phyloP scores from a whole-genome alignment of 495 filamentous ascomycete genomes.

The Talaromyces liani region DNA sequence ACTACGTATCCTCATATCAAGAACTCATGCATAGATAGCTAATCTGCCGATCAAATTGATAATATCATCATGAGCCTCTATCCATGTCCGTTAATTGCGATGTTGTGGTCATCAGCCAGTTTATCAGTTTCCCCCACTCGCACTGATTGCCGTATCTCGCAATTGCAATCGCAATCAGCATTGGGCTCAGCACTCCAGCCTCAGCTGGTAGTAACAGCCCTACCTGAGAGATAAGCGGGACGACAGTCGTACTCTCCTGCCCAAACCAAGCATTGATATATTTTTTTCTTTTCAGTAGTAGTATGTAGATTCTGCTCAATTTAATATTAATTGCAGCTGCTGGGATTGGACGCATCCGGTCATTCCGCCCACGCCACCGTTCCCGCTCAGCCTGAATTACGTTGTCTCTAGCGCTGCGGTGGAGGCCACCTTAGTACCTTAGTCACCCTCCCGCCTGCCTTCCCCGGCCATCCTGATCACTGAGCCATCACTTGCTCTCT shows the following conservation, averaged over 20 bases:
- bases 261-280: background rate
- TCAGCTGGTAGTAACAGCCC: background rate
- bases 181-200: background rate
- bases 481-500: constrained; percentile 3
- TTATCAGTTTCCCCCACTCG: background rate
- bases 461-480: constrained; percentile 13
- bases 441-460: constrained; percentile 2
- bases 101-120: background rate
- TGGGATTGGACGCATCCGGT: constrained; percentile 9
- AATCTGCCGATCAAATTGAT: background rate
- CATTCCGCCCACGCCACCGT: constrained; percentile 9
- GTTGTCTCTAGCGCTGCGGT: background rate
- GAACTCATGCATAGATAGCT: background rate
- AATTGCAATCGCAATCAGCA: background rate
- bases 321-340: background rate
- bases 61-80: background rate
- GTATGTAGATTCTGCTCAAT: background rate
- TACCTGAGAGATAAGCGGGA: background rate
- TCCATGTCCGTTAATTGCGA: background rate
- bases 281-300: background rate
- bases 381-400: constrained; percentile 1
- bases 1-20: background rate
- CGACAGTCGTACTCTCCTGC: background rate
- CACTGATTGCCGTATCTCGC: background rate
- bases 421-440: background rate